Evolutionary conservation across 106 monocot species (phyloP).

Genomic region (Apostasia shenzhenica): DNA sequence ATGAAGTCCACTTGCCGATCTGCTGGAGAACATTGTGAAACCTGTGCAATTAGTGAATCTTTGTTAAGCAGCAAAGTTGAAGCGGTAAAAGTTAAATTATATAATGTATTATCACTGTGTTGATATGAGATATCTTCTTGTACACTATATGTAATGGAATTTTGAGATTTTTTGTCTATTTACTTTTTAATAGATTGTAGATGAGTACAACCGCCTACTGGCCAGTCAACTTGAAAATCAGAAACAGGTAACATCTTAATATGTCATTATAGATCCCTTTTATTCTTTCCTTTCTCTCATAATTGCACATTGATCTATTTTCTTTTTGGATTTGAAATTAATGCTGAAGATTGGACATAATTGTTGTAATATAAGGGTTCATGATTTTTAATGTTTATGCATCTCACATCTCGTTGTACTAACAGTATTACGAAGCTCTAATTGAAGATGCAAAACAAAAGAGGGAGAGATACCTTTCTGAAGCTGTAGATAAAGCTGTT

Average conservation of each 20-base stretch:
- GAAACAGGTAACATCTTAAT: slow-evolving; percentile 37
- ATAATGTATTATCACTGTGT: neutral
- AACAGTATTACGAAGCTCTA: slow-evolving; percentile 79
- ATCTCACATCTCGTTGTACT: slow-evolving; percentile 6
- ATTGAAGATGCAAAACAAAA: slow-evolving; percentile 53
- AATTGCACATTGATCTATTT: neutral
- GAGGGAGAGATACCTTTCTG: slow-evolving; percentile 45
- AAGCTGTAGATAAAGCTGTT: slow-evolving; percentile 64
- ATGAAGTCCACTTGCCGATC: slow-evolving; percentile 28
- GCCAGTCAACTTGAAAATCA: slow-evolving; percentile 78
- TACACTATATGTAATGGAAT: neutral
- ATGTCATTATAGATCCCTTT: neutral
- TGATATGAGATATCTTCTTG: neutral
- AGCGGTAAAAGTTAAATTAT: slow-evolving; percentile 36
- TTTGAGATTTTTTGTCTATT: neutral
- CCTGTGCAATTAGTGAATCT: slow-evolving; percentile 43
- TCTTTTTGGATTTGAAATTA: neutral
- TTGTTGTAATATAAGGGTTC: neutral
- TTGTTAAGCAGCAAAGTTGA: slow-evolving; percentile 76
- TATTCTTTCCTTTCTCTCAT: neutral
- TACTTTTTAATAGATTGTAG: slow-evolving; percentile 45
- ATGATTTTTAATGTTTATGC: neutral
- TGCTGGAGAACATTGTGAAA: slow-evolving; percentile 32
- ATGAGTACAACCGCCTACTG: slow-evolving; percentile 78
- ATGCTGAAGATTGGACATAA: slow-evolving; percentile 3